Evolutionary conservation across 1,284 basidiomycete species (phyloP), one percentile per base, ranked within the genome.

Genomic region (Pseudozyma sp.): DNA sequence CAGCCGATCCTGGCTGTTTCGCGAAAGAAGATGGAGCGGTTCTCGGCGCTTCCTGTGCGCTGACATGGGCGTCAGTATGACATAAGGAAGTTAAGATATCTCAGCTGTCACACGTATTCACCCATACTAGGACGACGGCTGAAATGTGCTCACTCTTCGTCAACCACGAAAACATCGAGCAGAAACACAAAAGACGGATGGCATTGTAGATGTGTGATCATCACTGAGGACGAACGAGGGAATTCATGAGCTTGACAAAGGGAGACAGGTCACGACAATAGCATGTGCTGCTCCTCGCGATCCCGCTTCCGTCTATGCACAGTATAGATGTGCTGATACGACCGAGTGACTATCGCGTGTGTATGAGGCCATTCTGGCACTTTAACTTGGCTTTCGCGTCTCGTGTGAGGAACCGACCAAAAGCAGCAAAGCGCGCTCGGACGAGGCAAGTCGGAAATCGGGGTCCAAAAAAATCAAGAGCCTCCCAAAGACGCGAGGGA

Each of bases 41-140:
- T 70, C 36, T 50, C 58, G 18, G 38, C 58, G 35, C 68, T 70
- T 39, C 68, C 68, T 8, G 62, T 70, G 16, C 62, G 68, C 39
- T 69, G 43, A 50, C 11, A 13, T 31, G 25, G 3, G 25, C 25
- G 25, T 3, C 25, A 31, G 25, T 6, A 31, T 31, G 25, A 31
- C 3, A 3, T 3, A 31, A 31, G 25, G 25, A 6, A 6, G n/a
- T 45, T 4, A 16, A 5, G n/a, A n/a, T 2, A 4, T 40, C 39
- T 13, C 39, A 8, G 11, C 39, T 12, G 39, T 13, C 11, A 40
- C 39, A 40, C 39, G n/a, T n/a, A n/a, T n/a, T n/a, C n/a, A n/a
- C n/a, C n/a, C n/a, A n/a, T n/a, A n/a, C n/a, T n/a, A n/a, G n/a
- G n/a, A n/a, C n/a, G n/a, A n/a, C n/a, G n/a, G n/a, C n/a, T n/a